Evolutionary conservation across 2,329 filamentous ascomycete genomes (phyloP).

Genomic region (Curvularia eragrostidis): DNA sequence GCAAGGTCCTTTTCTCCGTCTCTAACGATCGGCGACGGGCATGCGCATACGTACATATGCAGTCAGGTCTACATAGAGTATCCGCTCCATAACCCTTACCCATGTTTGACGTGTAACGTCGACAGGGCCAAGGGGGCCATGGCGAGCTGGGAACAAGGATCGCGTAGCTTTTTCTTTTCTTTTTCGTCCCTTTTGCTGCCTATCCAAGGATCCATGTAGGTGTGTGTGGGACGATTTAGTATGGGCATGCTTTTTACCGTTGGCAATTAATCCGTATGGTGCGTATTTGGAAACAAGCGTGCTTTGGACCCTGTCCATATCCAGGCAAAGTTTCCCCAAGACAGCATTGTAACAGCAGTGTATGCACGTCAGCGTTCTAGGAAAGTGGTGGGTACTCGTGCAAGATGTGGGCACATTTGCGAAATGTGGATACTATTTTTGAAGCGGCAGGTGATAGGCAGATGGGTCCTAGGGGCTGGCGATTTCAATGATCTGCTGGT

Average conservation of each 20-base stretch:
- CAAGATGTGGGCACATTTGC: neutral
- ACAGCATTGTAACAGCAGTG: neutral
- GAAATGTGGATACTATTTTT: neutral
- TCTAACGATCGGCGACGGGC: neutral
- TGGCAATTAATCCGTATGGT: neutral
- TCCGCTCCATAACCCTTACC: too few species aligned
- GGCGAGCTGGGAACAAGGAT: neutral
- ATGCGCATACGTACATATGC: neutral
- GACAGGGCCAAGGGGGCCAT: neutral
- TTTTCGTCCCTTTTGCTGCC: neutral
- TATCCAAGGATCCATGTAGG: neutral
- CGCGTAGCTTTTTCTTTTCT: neutral
- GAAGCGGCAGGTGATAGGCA: neutral
- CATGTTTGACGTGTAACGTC: neutral
- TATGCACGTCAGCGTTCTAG: constrained; percentile 1
- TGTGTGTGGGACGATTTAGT: neutral
- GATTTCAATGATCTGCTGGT: neutral
- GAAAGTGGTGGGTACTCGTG: neutral
- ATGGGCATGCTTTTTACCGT: neutral
- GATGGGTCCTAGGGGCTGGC: neutral
- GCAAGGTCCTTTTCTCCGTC: neutral
- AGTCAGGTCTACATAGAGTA: too few species aligned
- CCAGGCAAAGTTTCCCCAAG: neutral
- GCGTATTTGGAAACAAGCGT: neutral
- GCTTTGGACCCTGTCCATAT: neutral